A percentile compares a stretch with the other conserved stretches of the same genome.
Conservation (phyloP, 2,329 filamentous ascomycete species). For the Colletotrichum endophyticum region DNA sequence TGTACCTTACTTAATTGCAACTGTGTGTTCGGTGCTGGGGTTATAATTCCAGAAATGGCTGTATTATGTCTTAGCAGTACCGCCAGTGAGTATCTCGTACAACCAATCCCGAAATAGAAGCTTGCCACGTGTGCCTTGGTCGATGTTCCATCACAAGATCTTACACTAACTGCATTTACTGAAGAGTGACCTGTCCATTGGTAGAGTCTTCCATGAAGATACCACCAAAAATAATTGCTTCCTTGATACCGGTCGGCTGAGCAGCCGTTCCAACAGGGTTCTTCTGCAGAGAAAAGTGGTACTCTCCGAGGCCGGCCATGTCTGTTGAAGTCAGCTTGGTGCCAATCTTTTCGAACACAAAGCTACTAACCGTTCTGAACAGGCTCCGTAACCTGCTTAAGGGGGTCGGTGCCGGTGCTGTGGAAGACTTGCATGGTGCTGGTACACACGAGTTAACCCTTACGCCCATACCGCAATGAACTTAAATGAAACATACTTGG, state of each 20-base stretch:
- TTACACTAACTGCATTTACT: neutral
- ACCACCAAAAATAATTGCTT: constrained; percentile 36
- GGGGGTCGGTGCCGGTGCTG: constrained; percentile 38
- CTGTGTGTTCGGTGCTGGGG: neutral
- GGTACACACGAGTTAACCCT: neutral
- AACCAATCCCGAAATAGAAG: neutral
- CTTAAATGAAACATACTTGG: constrained; percentile 22
- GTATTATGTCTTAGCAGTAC: neutral
- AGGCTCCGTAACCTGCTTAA: constrained; percentile 39
- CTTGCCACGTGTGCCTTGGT: neutral
- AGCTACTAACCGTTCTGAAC: constrained; percentile 36
- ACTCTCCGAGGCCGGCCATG: constrained; percentile 45
- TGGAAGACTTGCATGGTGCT: constrained; percentile 45
- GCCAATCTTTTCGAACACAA: too few relatives aligned
- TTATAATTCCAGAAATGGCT: neutral
- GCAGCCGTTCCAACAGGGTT: constrained; percentile 34
- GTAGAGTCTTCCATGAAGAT: constrained; percentile 36
- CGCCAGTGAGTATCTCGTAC: neutral
- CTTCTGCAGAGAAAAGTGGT: constrained; percentile 51
- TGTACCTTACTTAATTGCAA: neutral
- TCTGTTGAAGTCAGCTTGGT: neutral
- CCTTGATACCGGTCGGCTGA: constrained; percentile 33
- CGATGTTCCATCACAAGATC: neutral
- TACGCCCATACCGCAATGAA: neutral
- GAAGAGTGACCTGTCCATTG: constrained; percentile 17